Evolutionary conservation across 768 basidiomycete genomes (phyloP), one percentile per base, ranked within the genome.

Genomic region (Tephrocybe sp.): DNA sequence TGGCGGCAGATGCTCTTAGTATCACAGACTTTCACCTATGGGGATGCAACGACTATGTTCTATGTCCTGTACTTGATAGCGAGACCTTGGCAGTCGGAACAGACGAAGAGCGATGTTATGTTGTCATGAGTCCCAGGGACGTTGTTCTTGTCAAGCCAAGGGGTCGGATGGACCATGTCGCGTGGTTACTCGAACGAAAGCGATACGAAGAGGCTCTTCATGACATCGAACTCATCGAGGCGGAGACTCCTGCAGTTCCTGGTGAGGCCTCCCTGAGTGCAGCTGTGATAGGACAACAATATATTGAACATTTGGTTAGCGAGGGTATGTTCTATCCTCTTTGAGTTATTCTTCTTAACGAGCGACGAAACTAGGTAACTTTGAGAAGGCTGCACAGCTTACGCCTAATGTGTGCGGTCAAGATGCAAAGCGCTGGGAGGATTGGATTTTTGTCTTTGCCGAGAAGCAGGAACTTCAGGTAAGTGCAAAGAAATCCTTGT

Each of bases 371-470:
- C 16, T 20, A 78, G 77, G 71, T 38, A 72, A 79, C 43, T 98
- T 83, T 57, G 69, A 64, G 0, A 89, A 89, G 60, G 96, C 96
- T 1, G 97, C 96, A 0, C 70, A 75, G 8, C 68, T 97, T 20
- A 86, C 84, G 58, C 86, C 92, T 0, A 93, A 89, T 64, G 92
- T 98, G 6, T 89, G 96, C 57, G 86, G 80, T 3, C 82, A 82
- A 39, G 82, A 96, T 59, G 68, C 77, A 10, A 85, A 84, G 60
- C 77, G 80, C n/a, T 99, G 97, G 97, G 95, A 98, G 63, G 83
- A 88, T 59, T 97, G 90, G 90, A 89, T 98, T 61, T 96, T 97
- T 60, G 72, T 81, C 12, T 98, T 96, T 63, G 89, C 88, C 1
- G 83, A 92, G 65, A 81, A 85, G 59, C 77, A 80, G 20, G 84